Evolutionary conservation across 139 green algal genomes (phyloP).

Genomic region (Yamagishiella unicocca): DNA sequence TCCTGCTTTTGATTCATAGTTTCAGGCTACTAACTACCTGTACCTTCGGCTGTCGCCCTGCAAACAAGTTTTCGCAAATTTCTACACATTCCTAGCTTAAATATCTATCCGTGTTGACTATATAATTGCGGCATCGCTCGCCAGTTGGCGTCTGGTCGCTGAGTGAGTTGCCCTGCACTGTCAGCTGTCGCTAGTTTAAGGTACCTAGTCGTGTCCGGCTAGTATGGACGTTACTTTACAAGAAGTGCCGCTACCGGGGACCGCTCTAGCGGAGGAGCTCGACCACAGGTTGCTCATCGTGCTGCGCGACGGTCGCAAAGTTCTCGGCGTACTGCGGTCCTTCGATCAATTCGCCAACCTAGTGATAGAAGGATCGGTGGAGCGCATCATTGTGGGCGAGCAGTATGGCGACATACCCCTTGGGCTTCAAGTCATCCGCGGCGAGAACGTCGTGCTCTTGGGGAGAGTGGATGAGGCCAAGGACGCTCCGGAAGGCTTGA

Average conservation of each 20-base stretch:
- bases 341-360: constrained; percentile 91
- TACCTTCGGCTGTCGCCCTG: no score
- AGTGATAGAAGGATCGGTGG: constrained; percentile 78
- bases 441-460: constrained; percentile 93
- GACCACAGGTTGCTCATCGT: constrained; percentile 78
- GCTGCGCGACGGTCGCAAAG: constrained; percentile 76
- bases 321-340: constrained; percentile 73
- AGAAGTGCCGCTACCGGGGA: constrained; percentile 69
- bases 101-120: no score
- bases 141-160: no score
- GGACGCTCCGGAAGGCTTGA: constrained; percentile 72
- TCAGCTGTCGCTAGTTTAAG: no score
- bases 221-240: constrained; percentile 26
- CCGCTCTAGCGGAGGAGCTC: constrained; percentile 78
- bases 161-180: no score
- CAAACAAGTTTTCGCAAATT: no score
- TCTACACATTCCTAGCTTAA: no score
- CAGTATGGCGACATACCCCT: constrained; percentile 84
- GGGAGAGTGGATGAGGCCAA: constrained; percentile 78
- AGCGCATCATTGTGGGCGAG: constrained; percentile 86
- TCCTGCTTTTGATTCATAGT: no score
- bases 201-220: no score
- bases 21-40: no score
- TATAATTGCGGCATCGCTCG: no score
- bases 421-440: constrained; percentile 75